A percentile compares a stretch with the other conserved stretches of the same genome.
phyloP scores from a whole-genome alignment of 2,329 filamentous ascomycete species.

The Atkinsonella hypoxylon region DNA sequence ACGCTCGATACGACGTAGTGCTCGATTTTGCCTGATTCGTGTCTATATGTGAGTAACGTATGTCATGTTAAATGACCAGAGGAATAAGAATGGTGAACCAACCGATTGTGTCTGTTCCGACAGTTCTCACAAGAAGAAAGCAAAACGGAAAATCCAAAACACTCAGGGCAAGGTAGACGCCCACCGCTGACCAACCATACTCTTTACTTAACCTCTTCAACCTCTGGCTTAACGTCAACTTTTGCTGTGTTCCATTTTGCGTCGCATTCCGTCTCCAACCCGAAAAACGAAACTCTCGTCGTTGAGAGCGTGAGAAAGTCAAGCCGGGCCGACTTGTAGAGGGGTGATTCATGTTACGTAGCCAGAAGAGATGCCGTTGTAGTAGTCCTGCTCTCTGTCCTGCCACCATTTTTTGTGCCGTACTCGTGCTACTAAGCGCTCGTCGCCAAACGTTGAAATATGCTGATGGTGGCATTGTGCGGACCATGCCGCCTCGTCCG shows the following conservation, averaged over 20 bases:
- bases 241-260: conserved; percentile 13
- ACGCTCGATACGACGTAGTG: conserved; percentile 52
- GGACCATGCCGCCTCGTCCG: conserved; percentile 10
- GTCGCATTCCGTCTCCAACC: conserved; percentile 18
- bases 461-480: conserved; percentile 11
- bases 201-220: conserved; percentile 78
- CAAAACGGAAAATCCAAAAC: conserved; percentile 91
- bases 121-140: conserved; percentile 70
- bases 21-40: conserved; percentile 43
- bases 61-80: background rate
- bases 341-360: background rate
- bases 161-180: conserved; percentile 77
- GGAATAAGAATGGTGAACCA: conserved; percentile 15
- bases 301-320: conserved; percentile 13
- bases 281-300: conserved; percentile 24
- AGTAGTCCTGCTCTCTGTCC: background rate
- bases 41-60: background rate
- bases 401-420: conserved; percentile 6
- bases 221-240: conserved; percentile 50
- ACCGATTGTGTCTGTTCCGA: conserved; percentile 82
- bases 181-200: conserved; percentile 87
- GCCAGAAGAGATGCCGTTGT: background rate
- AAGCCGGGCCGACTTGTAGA: conserved; percentile 8
- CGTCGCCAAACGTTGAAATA: conserved; percentile 18
- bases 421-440: conserved; percentile 16